Percentiles rank a stretch among this genome's conserved stretches.
phyloP scores from a whole-genome alignment of 768 basidiomycete genomes.

The Mycena maculata region DNA sequence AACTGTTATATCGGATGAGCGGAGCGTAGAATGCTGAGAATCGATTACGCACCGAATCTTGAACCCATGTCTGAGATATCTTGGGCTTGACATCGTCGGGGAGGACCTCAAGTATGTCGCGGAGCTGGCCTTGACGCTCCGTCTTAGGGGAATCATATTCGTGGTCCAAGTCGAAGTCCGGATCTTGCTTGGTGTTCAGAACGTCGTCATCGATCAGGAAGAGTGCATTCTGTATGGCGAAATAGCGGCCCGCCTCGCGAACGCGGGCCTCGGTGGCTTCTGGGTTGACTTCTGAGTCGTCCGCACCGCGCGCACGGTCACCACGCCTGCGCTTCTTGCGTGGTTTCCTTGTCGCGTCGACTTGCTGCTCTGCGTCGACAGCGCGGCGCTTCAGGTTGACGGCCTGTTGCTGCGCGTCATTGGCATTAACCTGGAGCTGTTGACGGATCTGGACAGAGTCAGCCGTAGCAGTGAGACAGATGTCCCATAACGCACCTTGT shows the following conservation, averaged over 20 bases:
- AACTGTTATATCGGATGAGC: neutral
- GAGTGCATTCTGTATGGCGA: neutral
- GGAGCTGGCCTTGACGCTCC: neutral
- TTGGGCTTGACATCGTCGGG: constrained; percentile 1
- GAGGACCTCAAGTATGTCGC: neutral
- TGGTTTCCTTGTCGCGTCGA: neutral
- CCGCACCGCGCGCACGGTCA: constrained; percentile 4
- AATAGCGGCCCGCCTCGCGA: neutral
- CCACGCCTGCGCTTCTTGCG: constrained; percentile 2
- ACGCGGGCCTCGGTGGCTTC: neutral
- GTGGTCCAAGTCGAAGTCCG: neutral
- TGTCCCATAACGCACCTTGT: neutral
- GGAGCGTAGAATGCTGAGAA: neutral
- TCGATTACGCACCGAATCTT: neutral
- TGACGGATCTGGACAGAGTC: neutral
- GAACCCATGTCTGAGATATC: neutral
- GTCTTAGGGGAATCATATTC: neutral
- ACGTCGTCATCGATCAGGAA: neutral
- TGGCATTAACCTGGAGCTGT: neutral
- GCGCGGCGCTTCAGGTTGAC: neutral
- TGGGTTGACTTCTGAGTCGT: constrained; percentile 1
- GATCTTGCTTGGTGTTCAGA: neutral
- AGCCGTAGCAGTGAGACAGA: neutral
- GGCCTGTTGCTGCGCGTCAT: neutral
- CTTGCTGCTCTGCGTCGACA: constrained; percentile 1